A percentile compares a stretch with the other conserved stretches of the same genome.
phyloP scores from a whole-genome alignment of 2,329 filamentous ascomycete species.

The Colletotrichum musicola region DNA sequence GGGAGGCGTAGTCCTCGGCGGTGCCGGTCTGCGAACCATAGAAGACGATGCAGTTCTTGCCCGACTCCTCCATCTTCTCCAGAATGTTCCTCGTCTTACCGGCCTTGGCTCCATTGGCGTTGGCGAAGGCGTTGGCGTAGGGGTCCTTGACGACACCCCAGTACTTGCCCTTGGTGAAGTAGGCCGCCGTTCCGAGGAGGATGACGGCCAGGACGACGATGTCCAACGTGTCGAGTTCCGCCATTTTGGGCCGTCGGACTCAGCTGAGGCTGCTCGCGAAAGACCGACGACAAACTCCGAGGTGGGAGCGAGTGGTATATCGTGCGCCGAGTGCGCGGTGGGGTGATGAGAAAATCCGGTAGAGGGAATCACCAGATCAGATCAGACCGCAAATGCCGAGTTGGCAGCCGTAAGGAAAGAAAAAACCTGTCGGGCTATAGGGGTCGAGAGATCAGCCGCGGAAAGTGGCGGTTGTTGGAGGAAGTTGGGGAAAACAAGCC shows the following conservation, averaged over 20 bases:
- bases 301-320: background rate
- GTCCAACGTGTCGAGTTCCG: conserved; percentile 96
- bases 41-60: conserved; percentile 98
- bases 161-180: conserved; percentile 97
- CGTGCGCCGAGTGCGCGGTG: conserved; percentile 17
- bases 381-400: conserved; percentile 22
- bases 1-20: conserved; percentile 96
- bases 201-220: conserved; percentile 89
- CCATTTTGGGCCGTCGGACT: conserved; percentile 69
- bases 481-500: conserved; percentile 22
- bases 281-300: conserved; percentile 20
- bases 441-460: conserved; percentile 24
- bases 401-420: conserved; percentile 15
- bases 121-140: conserved; percentile 81
- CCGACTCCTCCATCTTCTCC: conserved; percentile 94
- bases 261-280: conserved; percentile 12
- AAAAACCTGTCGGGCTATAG: conserved; percentile 4
- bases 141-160: conserved; percentile 93
- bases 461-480: conserved; percentile 32
- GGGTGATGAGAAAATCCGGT: conserved; percentile 15
- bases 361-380: conserved; percentile 8
- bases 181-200: conserved; percentile 88
- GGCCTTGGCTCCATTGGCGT: conserved; percentile 77
- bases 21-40: conserved; percentile 99
- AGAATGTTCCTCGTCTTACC: conserved; percentile 92